A percentile compares a stretch with the other conserved stretches of the same genome.
phyloP scores from a whole-genome alignment of 768 basidiomycete genomes.

The Russula sp. region DNA sequence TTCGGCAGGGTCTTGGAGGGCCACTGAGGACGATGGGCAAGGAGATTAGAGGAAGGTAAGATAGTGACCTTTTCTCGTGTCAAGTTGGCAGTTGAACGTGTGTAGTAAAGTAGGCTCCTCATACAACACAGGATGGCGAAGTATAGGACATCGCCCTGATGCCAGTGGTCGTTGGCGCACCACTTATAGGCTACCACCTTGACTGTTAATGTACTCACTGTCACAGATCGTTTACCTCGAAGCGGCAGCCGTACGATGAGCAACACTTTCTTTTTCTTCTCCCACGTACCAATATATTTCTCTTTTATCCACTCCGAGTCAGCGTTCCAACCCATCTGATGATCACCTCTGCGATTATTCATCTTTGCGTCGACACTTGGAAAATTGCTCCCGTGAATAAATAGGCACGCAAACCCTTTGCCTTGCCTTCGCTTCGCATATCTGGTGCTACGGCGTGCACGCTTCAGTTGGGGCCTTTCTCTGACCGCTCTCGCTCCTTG shows the following conservation, averaged over 20 bases:
- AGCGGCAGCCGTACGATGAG: too few relatives aligned
- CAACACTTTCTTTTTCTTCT: not conserved
- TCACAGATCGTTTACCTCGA: too few relatives aligned
- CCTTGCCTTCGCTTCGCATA: too few relatives aligned
- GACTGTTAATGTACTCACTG: too few relatives aligned
- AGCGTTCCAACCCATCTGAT: not conserved
- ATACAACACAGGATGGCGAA: slow-evolving; percentile 33
- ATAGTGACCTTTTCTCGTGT: not conserved
- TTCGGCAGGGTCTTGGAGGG: slow-evolving; percentile 68
- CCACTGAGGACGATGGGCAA: slow-evolving; percentile 60
- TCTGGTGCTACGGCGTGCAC: not conserved
- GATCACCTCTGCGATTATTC: not conserved
- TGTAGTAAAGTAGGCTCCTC: too few relatives aligned
- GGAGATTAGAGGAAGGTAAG: slow-evolving; percentile 69
- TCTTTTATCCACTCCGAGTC: not conserved
- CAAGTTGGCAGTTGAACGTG: not conserved
- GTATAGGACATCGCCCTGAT: slow-evolving; percentile 34
- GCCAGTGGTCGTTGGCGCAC: slow-evolving; percentile 33
- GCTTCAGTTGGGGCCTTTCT: not conserved
- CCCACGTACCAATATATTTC: not conserved
- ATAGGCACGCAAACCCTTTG: not conserved
- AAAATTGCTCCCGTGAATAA: not conserved
- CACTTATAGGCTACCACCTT: too few relatives aligned
- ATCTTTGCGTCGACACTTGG: not conserved
- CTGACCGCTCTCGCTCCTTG: not conserved